Percentiles rank a stretch among this genome's conserved stretches.
phyloP scores from a whole-genome alignment of 2,329 filamentous ascomycete genomes.

The Phyllosticta citrichinensis region DNA sequence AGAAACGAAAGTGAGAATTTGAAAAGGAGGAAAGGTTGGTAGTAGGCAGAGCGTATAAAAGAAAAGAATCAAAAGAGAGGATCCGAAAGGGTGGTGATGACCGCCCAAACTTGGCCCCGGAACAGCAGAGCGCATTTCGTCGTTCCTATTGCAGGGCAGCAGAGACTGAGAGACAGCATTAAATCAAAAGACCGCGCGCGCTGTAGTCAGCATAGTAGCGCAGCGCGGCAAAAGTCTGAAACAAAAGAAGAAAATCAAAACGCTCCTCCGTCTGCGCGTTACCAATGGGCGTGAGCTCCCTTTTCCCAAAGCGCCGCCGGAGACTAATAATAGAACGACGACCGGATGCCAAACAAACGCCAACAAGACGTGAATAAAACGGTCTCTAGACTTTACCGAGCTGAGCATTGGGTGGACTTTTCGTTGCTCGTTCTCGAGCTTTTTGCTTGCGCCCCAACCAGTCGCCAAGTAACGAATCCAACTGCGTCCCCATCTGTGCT shows the following conservation, averaged over 20 bases:
- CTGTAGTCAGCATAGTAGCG: not conserved
- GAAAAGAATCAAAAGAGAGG: not conserved
- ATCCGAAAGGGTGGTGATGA: not conserved
- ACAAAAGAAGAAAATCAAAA: not conserved
- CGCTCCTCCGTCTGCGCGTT: not conserved
- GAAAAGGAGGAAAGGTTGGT: not conserved
- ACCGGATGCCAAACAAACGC: not conserved
- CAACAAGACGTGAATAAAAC: not conserved
- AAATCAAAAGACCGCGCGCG: not conserved
- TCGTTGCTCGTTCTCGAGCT: constrained; percentile 13
- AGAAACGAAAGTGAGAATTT: not conserved
- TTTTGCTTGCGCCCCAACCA: constrained; percentile 50
- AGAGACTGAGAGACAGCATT: not conserved
- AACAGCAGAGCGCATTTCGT: not conserved
- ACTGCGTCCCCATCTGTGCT: constrained; percentile 77
- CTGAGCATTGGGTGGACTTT: not conserved
- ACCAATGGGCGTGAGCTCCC: not conserved
- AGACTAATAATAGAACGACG: not conserved
- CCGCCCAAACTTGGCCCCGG: not conserved
- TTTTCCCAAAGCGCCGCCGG: not conserved
- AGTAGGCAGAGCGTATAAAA: not conserved
- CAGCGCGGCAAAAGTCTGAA: not conserved
- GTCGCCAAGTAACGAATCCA: constrained; percentile 77
- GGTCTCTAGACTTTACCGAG: not conserved
- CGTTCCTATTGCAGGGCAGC: not conserved